A percentile compares a stretch with the other conserved stretches of the same genome.
phyloP scores from a whole-genome alignment of 371 early-diverging fungal species.

The Circinella minor region DNA sequence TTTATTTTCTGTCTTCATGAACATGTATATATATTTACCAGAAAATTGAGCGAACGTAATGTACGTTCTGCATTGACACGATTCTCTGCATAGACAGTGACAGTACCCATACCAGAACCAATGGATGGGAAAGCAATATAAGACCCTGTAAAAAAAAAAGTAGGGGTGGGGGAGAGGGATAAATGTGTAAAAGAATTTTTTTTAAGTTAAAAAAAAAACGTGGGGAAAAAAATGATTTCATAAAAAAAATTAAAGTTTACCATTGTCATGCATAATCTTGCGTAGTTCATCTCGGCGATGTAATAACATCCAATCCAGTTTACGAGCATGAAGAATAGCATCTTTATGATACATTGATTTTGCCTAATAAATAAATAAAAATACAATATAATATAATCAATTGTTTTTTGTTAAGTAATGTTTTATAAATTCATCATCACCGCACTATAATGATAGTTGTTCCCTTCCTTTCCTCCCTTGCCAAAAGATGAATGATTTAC shows the following conservation, averaged over 20 bases:
- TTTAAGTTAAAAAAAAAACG: not conserved
- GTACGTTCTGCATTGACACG: conserved; percentile 77
- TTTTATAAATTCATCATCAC: too few relatives aligned
- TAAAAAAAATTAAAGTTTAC: conserved; percentile 24
- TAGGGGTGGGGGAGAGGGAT: too few relatives aligned
- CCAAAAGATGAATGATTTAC: conserved; percentile 26
- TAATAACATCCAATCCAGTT: conserved; percentile 80
- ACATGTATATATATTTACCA: conserved; percentile 49
- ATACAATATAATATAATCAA: not conserved
- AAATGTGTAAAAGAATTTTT: not conserved
- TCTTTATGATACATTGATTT: conserved; percentile 57
- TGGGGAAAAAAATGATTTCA: not conserved
- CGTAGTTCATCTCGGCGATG: conserved; percentile 64
- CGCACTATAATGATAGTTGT: too few relatives aligned
- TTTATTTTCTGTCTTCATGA: too few relatives aligned
- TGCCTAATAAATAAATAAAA: conserved; percentile 23
- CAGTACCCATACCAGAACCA: conserved; percentile 57
- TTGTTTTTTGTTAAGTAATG: too few relatives aligned
- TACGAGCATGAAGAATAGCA: conserved; percentile 52
- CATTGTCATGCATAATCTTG: conserved; percentile 81
- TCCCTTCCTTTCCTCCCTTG: too few relatives aligned
- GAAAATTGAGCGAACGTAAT: conserved; percentile 68
- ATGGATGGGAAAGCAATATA: conserved; percentile 67
- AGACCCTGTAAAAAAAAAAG: conserved; percentile 33
- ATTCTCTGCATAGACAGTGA: conserved; percentile 71